Evolutionary conservation across 805 yeast species (phyloP).

Genomic region (Ascoidea asiatica): DNA sequence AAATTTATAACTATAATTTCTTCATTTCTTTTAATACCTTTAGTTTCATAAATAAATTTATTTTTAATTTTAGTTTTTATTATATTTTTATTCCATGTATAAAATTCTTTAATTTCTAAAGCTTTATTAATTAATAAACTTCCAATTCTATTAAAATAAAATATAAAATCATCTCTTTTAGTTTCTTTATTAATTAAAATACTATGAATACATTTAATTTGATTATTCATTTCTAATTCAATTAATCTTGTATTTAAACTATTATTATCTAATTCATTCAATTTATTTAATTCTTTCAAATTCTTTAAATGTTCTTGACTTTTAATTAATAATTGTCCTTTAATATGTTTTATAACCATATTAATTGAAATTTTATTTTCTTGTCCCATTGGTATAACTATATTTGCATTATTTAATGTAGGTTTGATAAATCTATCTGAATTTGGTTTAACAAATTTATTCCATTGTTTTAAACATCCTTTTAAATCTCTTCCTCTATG

Average conservation of each 20-base stretch:
- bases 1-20: constrained; percentile 62
- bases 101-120: constrained; percentile 26
- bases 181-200: constrained; percentile 45
- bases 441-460: constrained; percentile 81
- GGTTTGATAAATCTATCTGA: constrained; percentile 66
- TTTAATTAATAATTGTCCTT: constrained; percentile 52
- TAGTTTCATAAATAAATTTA: too few species aligned
- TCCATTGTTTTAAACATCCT: constrained; percentile 86
- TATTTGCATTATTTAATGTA: constrained; percentile 67
- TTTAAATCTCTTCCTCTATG: constrained; percentile 74
- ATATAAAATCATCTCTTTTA: constrained; percentile 64
- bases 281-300: constrained; percentile 33
- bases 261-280: constrained; percentile 31
- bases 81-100: too few species aligned
- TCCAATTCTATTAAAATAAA: constrained; percentile 77
- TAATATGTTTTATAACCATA: constrained; percentile 67
- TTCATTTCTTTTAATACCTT: too few species aligned
- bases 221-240: constrained; percentile 38
- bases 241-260: constrained; percentile 3
- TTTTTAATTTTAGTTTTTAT: constrained; percentile 9
- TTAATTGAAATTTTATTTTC: constrained; percentile 74
- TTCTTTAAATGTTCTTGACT: constrained; percentile 55
- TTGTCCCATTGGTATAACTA: constrained; percentile 82
- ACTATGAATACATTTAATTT: constrained; percentile 58
- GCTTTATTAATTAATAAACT: constrained; percentile 56